Conservation (phyloP, 768 basidiomycete species). For the Rhizopogon vulgaris region DNA sequence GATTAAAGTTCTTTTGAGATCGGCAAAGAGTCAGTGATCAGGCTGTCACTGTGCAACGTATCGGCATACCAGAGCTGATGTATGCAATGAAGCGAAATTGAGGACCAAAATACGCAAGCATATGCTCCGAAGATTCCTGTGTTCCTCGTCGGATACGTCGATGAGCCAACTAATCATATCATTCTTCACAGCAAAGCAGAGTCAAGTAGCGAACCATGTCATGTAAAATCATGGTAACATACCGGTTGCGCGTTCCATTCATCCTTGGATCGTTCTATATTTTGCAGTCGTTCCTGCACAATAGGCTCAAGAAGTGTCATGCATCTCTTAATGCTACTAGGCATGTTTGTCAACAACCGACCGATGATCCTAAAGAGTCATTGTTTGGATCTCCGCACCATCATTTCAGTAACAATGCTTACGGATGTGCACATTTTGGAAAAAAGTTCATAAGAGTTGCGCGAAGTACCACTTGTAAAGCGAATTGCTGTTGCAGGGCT, state of each 20-base stretch:
- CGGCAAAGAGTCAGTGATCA: conserved; percentile 2
- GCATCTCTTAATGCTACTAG: conserved; percentile 22
- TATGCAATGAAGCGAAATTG: conserved; percentile 34
- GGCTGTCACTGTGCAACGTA: background rate
- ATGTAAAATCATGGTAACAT: conserved; percentile 5
- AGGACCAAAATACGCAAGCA: conserved; percentile 30
- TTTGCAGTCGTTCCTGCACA: conserved; percentile 27
- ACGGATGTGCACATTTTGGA: conserved; percentile 30
- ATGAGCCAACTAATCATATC: conserved; percentile 39
- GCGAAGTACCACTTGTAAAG: conserved; percentile 26
- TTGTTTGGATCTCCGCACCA: conserved; percentile 11
- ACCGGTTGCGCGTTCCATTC: conserved; percentile 29
- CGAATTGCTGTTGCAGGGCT: conserved; percentile 27
- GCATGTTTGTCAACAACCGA: conserved; percentile 27
- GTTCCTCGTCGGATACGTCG: conserved; percentile 22
- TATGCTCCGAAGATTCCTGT: conserved; percentile 21
- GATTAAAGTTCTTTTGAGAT: conserved; percentile 24
- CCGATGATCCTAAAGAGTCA: conserved; percentile 22
- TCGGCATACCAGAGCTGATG: conserved; percentile 21
- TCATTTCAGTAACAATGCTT: conserved; percentile 7
- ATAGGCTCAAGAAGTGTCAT: conserved; percentile 25
- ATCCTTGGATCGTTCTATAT: conserved; percentile 19
- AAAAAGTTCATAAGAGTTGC: conserved; percentile 28
- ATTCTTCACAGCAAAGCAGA: conserved; percentile 18
- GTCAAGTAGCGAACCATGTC: background rate